Conservation (phyloP, 2,329 filamentous ascomycete genomes). For the Phyllosticta capitalensis region DNA sequence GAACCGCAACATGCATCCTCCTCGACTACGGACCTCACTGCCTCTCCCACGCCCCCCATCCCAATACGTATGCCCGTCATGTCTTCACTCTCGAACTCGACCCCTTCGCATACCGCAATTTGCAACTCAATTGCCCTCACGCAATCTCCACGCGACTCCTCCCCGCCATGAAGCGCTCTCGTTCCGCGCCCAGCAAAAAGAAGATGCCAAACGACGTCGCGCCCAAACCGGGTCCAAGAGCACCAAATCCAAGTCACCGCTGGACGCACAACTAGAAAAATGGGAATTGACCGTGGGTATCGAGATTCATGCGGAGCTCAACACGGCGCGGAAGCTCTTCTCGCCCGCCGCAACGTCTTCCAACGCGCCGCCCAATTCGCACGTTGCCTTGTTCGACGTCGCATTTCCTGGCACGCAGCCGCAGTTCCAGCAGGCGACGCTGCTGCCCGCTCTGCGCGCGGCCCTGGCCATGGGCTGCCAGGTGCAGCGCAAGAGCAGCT, state of each 20-base stretch:
- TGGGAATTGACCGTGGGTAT: conserved; percentile 97
- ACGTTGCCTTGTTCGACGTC: conserved; percentile 80
- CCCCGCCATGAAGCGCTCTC: conserved; percentile 19
- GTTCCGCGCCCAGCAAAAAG: conserved; percentile 29
- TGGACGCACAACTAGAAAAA: conserved; percentile 34
- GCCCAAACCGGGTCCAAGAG: conserved; percentile 14
- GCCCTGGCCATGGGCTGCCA: conserved; percentile 75
- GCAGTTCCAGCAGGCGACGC: conserved; percentile 66
- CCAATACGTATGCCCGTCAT: conserved; percentile 6
- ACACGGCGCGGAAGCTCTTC: conserved; percentile 82
- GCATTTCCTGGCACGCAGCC: conserved; percentile 87
- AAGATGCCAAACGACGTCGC: conserved; percentile 26
- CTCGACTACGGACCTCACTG: background rate
- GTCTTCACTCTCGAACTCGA: background rate
- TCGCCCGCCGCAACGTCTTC: conserved; percentile 47
- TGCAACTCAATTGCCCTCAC: background rate
- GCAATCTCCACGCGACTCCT: background rate
- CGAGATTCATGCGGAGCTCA: conserved; percentile 94
- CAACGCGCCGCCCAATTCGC: conserved; percentile 67
- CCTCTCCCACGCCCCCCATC: background rate
- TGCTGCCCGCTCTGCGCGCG: conserved; percentile 84
- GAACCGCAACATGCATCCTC: conserved; percentile 4
- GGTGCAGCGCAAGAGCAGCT: conserved; percentile 67
- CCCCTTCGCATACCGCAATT: background rate
- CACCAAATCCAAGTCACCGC: conserved; percentile 12